phyloP scores from a whole-genome alignment of 768 basidiomycete genomes.

The Suillus bovinus region DNA sequence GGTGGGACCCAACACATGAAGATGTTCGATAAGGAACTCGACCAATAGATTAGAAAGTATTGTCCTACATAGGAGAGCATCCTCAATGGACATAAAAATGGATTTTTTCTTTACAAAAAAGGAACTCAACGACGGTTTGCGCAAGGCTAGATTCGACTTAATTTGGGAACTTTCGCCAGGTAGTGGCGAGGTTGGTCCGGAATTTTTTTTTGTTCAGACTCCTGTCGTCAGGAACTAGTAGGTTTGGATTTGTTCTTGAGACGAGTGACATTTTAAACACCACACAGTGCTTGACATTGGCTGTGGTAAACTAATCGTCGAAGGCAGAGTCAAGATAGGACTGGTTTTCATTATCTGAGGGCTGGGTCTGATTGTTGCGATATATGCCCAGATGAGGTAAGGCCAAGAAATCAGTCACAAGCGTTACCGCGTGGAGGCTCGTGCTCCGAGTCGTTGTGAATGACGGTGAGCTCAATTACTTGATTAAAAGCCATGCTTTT shows the following conservation, averaged over 20 bases:
- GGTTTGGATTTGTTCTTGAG: not conserved
- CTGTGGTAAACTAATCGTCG: not conserved
- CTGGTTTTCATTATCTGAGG: not conserved
- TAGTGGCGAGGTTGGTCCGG: not conserved
- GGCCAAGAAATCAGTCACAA: constrained; percentile 37
- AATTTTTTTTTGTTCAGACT: not conserved
- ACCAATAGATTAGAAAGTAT: too few species aligned
- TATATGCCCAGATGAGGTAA: constrained; percentile 26
- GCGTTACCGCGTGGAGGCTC: too few species aligned
- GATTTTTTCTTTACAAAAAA: too few species aligned
- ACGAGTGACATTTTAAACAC: not conserved
- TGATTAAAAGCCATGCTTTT: too few species aligned
- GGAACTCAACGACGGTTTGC: constrained; percentile 1
- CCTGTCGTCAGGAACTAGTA: not conserved
- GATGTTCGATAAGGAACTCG: not conserved
- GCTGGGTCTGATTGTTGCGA: not conserved
- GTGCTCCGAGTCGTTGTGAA: too few species aligned
- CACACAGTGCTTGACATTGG: too few species aligned
- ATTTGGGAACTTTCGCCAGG: too few species aligned
- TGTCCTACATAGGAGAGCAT: too few species aligned
- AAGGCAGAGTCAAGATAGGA: not conserved
- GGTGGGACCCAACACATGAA: not conserved
- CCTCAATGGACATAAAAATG: too few species aligned
- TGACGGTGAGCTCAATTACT: too few species aligned
- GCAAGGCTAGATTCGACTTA: not conserved